A percentile compares a stretch with the other conserved stretches of the same genome.
Evolutionary conservation across 2,329 filamentous ascomycete species (phyloP).

Genomic region (Penicillium sp.): DNA sequence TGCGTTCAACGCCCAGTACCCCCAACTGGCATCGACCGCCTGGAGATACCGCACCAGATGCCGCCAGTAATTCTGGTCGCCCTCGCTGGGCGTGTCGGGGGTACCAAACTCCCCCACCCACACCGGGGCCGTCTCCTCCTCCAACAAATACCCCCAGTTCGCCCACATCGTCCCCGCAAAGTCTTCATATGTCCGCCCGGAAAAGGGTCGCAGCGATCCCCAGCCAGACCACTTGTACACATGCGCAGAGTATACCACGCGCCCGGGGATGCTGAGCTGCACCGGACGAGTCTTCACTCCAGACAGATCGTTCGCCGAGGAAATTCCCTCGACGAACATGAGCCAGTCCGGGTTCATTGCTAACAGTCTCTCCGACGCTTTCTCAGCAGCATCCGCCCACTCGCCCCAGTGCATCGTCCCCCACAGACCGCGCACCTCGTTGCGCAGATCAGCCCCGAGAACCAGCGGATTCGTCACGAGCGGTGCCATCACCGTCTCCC

Average conservation of each 20-base stretch:
- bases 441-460: conserved; percentile 67
- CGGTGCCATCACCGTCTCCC: conserved; percentile 65
- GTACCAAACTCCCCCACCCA: conserved; percentile 71
- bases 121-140: conserved; percentile 60
- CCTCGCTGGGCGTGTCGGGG: conserved; percentile 53
- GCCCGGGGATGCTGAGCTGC: conserved; percentile 56
- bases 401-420: conserved; percentile 67
- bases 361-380: conserved; percentile 63
- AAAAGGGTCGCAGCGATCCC: conserved; percentile 63
- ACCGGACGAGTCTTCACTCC: conserved; percentile 60
- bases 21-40: conserved; percentile 64
- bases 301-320: conserved; percentile 66
- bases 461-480: conserved; percentile 63
- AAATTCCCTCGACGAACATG: conserved; percentile 68
- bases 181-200: conserved; percentile 62
- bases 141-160: conserved; percentile 68
- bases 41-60: conserved; percentile 64
- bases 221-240: conserved; percentile 72
- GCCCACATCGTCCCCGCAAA: conserved; percentile 64
- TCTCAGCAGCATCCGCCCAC: conserved; percentile 67
- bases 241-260: conserved; percentile 68
- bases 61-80: conserved; percentile 66
- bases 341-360: conserved; percentile 65
- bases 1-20: conserved; percentile 71
- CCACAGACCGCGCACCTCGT: conserved; percentile 70